Evolutionary conservation across 2,329 filamentous ascomycete species (phyloP), one percentile per base, ranked within the genome.

Genomic region (Didymella exigua): DNA sequence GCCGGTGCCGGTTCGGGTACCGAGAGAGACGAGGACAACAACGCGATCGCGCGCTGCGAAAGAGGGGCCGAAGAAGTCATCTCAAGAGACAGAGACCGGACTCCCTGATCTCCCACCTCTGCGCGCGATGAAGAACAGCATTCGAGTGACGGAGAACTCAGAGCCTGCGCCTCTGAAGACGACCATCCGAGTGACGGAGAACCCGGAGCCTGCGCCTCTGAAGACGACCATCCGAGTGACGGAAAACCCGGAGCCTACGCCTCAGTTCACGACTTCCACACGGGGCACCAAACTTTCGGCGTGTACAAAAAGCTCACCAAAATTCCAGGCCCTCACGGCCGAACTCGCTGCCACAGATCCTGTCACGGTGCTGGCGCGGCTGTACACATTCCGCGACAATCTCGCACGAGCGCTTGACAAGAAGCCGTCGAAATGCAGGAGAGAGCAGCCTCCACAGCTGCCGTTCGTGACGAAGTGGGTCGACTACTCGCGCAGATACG

Each of bases 401-500:
- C 74, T 82, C 18, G 70, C 73, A 5, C 69, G 75, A 36, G 79
- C 78, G 5, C 67, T 82, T 8, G 66, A 75, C 24, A 76, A 74
- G 55, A 74, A 69, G 56, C 67, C 67, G 3, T 68, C 62, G 11
- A 70, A 65, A 40, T 67, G 68, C n/a, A 65, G 66, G 56, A 65
- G 66, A 38, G 86, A 66, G 80, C 84, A 75, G 77, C 82, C 54
- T 75, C 81, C 58, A 73, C 81, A 50, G 77, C 82, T 69, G 69
- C 86, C 58, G 74, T 88, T 70, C 82, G 88, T 69, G 76, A 86
- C 69, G 10, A 91, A 93, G 70, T 95, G 90, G 90, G 90, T 95
- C 6, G 90, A 95, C 71, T 95, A 95, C 73, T 91, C 89, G 55
- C 91, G 92, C 75, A 92, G 92, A 71, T 91, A 92, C 71, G 90